Evolutionary conservation across 2,329 filamentous ascomycete genomes (phyloP), one percentile per base, ranked within the genome.

Genomic region (Clonostachys solani): DNA sequence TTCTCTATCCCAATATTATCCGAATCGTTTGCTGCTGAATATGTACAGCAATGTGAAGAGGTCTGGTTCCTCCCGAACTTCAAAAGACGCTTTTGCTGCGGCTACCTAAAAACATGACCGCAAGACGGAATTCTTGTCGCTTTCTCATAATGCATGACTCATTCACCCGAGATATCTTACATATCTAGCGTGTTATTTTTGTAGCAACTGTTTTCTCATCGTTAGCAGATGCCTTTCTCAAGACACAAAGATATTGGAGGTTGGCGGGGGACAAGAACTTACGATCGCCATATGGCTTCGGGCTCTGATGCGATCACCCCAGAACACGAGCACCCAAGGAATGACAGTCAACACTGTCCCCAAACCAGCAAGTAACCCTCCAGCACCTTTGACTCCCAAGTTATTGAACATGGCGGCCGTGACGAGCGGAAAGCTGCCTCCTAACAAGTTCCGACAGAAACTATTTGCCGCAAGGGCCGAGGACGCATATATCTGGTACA

Each of bases 391-490:
- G 56, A 86, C 84, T 0, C 87, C 87, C 40, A 96, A 68, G 8
- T 82, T 81, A 2, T 67, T 74, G 59, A 94, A 96, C 75, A 96
- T 79, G 43, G 81, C 73, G 3, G 73, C 71, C 1, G 89, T 89
- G 13, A 95, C 79, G 1, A 96, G 72, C 0, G 91, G 91, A 52
- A 96, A 95, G 0, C 83, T 67, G 3, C 90, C 92, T 9, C 86
- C 90, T 0, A 96, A 70, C 3, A 96, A 72, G 61, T 96, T 96
- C 12, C 92, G 81, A 57, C 89, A 92, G 62, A 89, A 95, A 15
- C 82, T 87, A 69, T 96, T 90, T 1, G 91, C 89, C 0, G 92
- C 92, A 6, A 96, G 71, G 0, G 92, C 91, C 1, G 88, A 94
- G 37, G 85, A 90, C 1, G 92, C 89, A 57, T 92, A 96, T 3